Evolutionary conservation across 169 alveolate genomes (phyloP), one percentile per base, ranked within the genome.

Genomic region (Miamiensis avidus): DNA sequence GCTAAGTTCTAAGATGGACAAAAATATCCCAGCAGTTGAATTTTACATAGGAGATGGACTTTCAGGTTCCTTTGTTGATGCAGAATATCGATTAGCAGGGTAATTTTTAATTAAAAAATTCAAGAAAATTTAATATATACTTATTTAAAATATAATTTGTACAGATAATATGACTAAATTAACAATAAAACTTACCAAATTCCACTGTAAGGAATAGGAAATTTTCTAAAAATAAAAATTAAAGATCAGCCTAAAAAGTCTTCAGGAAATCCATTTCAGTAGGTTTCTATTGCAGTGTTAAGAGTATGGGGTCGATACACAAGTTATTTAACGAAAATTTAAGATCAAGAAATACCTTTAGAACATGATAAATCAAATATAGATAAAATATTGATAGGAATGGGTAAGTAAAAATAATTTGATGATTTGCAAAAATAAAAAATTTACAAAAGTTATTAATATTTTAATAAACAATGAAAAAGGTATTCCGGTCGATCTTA

Each of bases 1-100:
- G 33, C 30, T 94, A 25, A 90, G 92, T 76, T 87, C 96, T 72
- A 94, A 94, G 79, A 82, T 85, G 0, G 95, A 94, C 81, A 94
- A 95, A 89, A 91, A 90, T 31, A 92, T 95, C 31, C 98, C 98
- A 31, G 91, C 85, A 77, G 75, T 89, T 32, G 96, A 95, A 72
- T 81, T 95, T 33, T 92, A 93, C 89, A 85, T 95, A 74, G 98
- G 98, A 0, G 98, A 95, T 89, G 98, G 98, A 31, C 87, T 91
- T 26, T 82, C 81, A 79, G 98, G 97, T 0, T 88, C 94, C 64
- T 95, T 94, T 89, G 81, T 84, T 74, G 98, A 95, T 91, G 95
- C 95, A 29, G 94, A 94, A 73, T 95, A 94, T 84, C 28, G 93
- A 64, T 78, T 88, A 75, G 95, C 94, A 76, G 93, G 92, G 81